A percentile compares a stretch with the other conserved stretches of the same genome.
Evolutionary conservation across 176 grass and related monocot genomes (phyloP).

Genomic region (Melocanna baccifera): DNA sequence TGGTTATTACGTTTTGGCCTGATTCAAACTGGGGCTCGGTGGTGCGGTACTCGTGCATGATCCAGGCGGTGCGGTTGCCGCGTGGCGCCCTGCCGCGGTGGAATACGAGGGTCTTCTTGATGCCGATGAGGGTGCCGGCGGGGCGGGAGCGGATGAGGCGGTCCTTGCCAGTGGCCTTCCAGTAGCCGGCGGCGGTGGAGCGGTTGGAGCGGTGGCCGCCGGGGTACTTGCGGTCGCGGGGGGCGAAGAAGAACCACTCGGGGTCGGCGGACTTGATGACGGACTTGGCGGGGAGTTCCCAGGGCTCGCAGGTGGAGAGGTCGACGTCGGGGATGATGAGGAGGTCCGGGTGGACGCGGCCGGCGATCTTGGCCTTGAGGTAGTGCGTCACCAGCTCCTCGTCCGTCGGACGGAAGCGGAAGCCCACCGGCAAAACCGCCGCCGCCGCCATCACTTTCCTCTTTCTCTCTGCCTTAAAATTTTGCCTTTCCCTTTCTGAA

Average conservation of each 20-base stretch:
- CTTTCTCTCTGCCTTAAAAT: background rate
- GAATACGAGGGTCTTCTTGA: constrained; percentile 74
- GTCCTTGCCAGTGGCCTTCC: constrained; percentile 98
- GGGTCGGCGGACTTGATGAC: constrained; percentile 58
- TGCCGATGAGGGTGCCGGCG: constrained; percentile 48
- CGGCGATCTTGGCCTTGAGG: constrained; percentile 65
- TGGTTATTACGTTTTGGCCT: constrained; percentile 30
- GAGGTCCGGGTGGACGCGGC: constrained; percentile 34
- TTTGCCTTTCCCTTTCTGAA: background rate
- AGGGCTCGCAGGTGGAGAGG: constrained; percentile 54
- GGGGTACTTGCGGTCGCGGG: constrained; percentile 55
- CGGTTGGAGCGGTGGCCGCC: constrained; percentile 54
- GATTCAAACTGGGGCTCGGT: constrained; percentile 33
- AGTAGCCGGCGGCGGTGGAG: constrained; percentile 83
- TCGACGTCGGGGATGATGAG: constrained; percentile 56
- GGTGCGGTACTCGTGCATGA: constrained; percentile 82
- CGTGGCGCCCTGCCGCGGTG: constrained; percentile 52
- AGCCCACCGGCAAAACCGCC: constrained; percentile 49
- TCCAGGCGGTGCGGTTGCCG: constrained; percentile 48
- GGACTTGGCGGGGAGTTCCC: constrained; percentile 61
- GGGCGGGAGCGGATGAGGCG: constrained; percentile 51
- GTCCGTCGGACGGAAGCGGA: constrained; percentile 65
- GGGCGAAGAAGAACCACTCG: constrained; percentile 77
- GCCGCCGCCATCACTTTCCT: background rate
- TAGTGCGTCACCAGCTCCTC: constrained; percentile 67